These are phyloP conservation scores for Stagonosporopsis chrysanthemi DNA, from an alignment of 2,329 filamentous ascomycete species.

Conservation along the genomic window DNA sequence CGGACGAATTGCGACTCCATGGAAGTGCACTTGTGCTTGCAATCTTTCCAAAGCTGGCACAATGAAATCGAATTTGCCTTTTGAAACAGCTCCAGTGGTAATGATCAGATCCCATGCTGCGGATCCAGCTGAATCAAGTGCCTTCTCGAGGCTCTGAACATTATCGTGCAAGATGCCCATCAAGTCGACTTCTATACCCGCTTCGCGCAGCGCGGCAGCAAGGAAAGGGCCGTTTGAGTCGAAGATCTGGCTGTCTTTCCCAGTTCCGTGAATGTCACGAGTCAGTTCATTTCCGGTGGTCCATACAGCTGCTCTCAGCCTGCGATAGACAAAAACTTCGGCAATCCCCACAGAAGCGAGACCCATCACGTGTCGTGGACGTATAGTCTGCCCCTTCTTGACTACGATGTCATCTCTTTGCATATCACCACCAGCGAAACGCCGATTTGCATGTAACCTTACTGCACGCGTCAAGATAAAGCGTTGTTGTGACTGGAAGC, in stretches of 20 bases:
- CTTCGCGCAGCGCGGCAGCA: conserved; percentile 14
- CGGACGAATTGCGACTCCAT: conserved; percentile 16
- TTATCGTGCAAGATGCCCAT: conserved; percentile 12
- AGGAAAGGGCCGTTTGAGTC: conserved; percentile 16
- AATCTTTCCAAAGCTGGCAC: conserved; percentile 2
- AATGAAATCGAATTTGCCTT: conserved; percentile 10
- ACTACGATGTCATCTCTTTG: conserved; percentile 9
- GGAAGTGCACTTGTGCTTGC: conserved; percentile 14
- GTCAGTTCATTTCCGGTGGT: conserved; percentile 14
- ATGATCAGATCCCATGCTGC: conserved; percentile 7
- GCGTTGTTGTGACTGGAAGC: not conserved
- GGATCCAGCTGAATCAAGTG: not conserved
- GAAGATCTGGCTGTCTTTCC: conserved; percentile 2
- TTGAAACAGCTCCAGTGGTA: conserved; percentile 14
- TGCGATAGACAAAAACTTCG: conserved; percentile 3
- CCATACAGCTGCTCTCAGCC: conserved; percentile 12
- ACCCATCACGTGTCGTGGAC: conserved; percentile 15
- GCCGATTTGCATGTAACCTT: conserved; percentile 14
- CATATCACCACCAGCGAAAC: conserved; percentile 16
- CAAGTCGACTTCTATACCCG: conserved; percentile 10
- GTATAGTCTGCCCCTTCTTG: conserved; percentile 10
- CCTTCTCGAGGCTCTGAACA: conserved; percentile 1
- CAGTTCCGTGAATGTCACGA: not conserved
- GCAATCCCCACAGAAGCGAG: conserved; percentile 14
- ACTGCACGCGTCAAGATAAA: conserved; percentile 10